Conservation (phyloP, 352 stramenopile genomes). For the Phytophthora cactorum region DNA sequence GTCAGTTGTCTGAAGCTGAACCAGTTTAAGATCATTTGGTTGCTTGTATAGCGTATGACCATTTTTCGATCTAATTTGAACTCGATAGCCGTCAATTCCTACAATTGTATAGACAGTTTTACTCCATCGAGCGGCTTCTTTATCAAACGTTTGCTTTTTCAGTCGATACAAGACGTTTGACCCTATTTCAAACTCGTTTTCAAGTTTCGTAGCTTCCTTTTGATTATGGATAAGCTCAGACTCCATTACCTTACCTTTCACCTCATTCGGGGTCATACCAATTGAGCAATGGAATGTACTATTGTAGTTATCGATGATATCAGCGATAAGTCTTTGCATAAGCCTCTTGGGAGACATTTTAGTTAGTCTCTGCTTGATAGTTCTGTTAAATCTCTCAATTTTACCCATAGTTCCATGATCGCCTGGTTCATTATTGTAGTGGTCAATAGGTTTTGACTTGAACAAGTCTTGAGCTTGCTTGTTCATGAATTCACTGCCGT, state of each 20-base stretch:
- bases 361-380: not conserved
- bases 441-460: not conserved
- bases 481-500: not conserved
- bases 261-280: not conserved
- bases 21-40: slow-evolving; percentile 24
- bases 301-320: not conserved
- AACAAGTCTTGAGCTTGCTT: not conserved
- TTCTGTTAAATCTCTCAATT: not conserved
- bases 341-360: not conserved
- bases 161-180: slow-evolving; percentile 8
- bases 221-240: slow-evolving; percentile 14
- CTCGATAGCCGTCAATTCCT: slow-evolving; percentile 11
- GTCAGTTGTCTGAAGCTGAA: slow-evolving; percentile 8
- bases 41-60: slow-evolving; percentile 9
- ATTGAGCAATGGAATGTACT: not conserved
- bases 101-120: slow-evolving; percentile 12
- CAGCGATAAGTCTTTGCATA: not conserved
- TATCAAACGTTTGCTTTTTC: slow-evolving; percentile 4
- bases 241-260: too few species aligned
- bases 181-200: not conserved
- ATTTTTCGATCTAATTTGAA: slow-evolving; percentile 17
- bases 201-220: not conserved
- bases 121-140: slow-evolving; percentile 8
- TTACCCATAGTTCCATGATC: not conserved
- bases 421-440: not conserved